Evolutionary conservation across 2,329 filamentous ascomycete species (phyloP), one percentile per base, ranked within the genome.

Genomic region (Cyphellophora europaea): DNA sequence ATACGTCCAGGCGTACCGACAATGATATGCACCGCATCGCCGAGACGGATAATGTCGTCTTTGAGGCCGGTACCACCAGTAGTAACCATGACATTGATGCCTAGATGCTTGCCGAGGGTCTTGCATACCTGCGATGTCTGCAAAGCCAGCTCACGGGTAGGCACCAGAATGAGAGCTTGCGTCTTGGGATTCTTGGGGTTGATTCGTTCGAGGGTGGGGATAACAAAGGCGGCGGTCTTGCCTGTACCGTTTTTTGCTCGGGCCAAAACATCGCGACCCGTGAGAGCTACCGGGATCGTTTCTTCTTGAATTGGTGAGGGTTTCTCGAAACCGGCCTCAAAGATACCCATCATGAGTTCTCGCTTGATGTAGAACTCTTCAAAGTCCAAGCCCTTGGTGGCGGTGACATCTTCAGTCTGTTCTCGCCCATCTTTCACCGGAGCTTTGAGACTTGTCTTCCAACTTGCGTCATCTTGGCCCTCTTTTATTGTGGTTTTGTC

Each of bases 41-140:
- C 83, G 50, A 98, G 67, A 54, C 91, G 86, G 50, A 98, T 79
- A 56, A 98, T 98, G 58, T 98, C 91, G 60, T 98, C 91, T 55
- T 91, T 86, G 37, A 98, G 70, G 16, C 85, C 84, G 27, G 91
- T 96, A 53, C 91, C 91, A 61, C 91, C 91, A 15, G 93, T 98
- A 31, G 89, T 95, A 49, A 98, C 93, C 93, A 98, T 98, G 54
- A 98, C 89, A 55, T 98, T 96, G 63, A 98, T 74, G 38, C 87
- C 87, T 27, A 98, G 78, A 56, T 98, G 88, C 65, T 98, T 96
- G 45, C 93, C 93, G 30, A 98, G 75, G 10, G 82, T 95, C 71
- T 96, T 98, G 77, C 91, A 98, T 49, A 98, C 91, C 64, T 98
- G 91, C 32, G 93, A 98, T 41, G 91, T 98, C 63, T 98, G 91